These are phyloP conservation scores for Ustilago lituana DNA, from an alignment of 1,284 basidiomycete species.

Conservation along the genomic window DNA sequence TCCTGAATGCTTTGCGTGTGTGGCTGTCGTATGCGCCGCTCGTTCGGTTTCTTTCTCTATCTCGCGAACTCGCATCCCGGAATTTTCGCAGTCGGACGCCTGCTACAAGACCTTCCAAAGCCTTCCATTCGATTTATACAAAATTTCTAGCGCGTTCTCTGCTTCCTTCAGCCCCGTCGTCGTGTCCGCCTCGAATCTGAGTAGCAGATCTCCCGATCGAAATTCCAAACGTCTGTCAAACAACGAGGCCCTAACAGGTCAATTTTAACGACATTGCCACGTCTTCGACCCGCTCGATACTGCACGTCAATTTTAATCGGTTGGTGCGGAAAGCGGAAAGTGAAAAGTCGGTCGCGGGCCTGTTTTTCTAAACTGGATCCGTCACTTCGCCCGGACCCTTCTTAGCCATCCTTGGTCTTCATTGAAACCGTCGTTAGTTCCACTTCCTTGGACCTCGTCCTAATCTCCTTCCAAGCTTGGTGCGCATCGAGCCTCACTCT, in stretches of 20 bases:
- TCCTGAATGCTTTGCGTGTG: background rate
- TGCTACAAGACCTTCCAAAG: slow-evolving; percentile 29
- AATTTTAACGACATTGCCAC: background rate
- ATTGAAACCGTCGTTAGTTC: too few relatives aligned
- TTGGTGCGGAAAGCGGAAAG: too few relatives aligned
- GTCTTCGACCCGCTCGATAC: background rate
- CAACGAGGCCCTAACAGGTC: too few relatives aligned
- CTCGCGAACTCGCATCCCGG: background rate
- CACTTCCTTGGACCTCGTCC: too few relatives aligned
- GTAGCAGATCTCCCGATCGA: too few relatives aligned
- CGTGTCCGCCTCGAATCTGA: background rate
- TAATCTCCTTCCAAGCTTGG: too few relatives aligned
- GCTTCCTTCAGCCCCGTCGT: background rate
- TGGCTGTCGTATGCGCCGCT: background rate
- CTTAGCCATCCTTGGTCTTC: too few relatives aligned
- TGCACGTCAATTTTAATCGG: background rate
- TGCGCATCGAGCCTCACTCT: too few relatives aligned
- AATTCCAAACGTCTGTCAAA: too few relatives aligned
- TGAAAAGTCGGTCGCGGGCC: background rate
- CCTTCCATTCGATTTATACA: slow-evolving; percentile 8
- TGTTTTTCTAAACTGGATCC: background rate
- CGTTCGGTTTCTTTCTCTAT: background rate
- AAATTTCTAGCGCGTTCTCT: slow-evolving; percentile 14
- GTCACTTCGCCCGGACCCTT: too few relatives aligned
- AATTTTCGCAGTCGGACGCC: background rate